A percentile compares a stretch with the other conserved stretches of the same genome.
These are phyloP conservation scores for Carpinus fangiana DNA, from an alignment of 306 rosid species.

Conservation along the genomic window DNA sequence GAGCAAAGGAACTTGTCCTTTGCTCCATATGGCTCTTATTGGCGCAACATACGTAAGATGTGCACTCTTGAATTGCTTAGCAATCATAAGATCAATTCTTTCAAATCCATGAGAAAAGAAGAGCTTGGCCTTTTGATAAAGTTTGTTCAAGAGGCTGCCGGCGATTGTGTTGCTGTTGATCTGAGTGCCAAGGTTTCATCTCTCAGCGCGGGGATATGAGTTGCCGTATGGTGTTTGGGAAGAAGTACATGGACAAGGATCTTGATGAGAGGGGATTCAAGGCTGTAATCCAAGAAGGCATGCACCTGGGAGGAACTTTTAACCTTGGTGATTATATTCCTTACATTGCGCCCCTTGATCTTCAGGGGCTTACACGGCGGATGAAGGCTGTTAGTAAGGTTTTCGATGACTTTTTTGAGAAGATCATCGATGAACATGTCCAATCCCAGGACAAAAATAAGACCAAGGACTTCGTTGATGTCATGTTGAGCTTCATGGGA, in stretches of 20 bases:
- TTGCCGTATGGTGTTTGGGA: slow-evolving; percentile 62
- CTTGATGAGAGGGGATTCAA: slow-evolving; percentile 55
- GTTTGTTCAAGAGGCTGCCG: slow-evolving; percentile 35
- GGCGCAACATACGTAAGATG: slow-evolving; percentile 72
- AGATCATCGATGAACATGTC: slow-evolving; percentile 55
- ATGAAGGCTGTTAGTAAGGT: slow-evolving; percentile 45
- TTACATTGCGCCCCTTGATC: slow-evolving; percentile 45
- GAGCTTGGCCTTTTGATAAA: slow-evolving; percentile 46
- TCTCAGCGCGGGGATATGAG: slow-evolving; percentile 35
- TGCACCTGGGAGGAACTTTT: slow-evolving; percentile 38
- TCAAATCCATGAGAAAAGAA: slow-evolving; percentile 52
- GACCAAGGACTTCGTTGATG: slow-evolving; percentile 61
- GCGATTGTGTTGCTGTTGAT: slow-evolving; percentile 37
- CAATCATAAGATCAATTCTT: slow-evolving; percentile 40
- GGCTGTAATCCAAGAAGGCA: slow-evolving; percentile 39
- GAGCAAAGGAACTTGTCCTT: slow-evolving; percentile 46
- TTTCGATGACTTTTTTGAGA: slow-evolving; percentile 57
- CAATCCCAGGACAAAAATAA: slow-evolving; percentile 31
- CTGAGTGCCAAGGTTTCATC: slow-evolving; percentile 41
- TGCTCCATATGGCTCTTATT: slow-evolving; percentile 53
- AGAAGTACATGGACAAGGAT: slow-evolving; percentile 49
- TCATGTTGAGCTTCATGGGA: slow-evolving; percentile 51
- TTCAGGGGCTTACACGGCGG: slow-evolving; percentile 54
- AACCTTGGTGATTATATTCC: slow-evolving; percentile 61
- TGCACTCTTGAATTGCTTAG: slow-evolving; percentile 64